A percentile compares a stretch with the other conserved stretches of the same genome.
Evolutionary conservation across 106 monocot genomes (phyloP).

Genomic region (Alisma plantagoaquatica): DNA sequence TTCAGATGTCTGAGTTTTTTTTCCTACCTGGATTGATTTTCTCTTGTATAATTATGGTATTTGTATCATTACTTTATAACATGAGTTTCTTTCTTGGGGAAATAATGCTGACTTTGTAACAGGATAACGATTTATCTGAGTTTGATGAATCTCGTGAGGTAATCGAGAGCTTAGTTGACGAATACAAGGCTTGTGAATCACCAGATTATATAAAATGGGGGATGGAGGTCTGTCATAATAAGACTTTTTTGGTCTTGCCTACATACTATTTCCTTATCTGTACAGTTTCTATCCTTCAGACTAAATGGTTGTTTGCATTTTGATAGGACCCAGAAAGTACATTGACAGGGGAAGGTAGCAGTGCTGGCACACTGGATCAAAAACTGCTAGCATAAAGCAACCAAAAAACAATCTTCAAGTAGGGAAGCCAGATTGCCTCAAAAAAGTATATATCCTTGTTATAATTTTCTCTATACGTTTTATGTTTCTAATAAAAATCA

Average conservation of each 20-base stretch:
- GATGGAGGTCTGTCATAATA: constrained; percentile 55
- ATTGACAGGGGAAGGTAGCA: constrained; percentile 37
- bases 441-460: no score
- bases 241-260: background rate
- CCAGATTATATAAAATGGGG: constrained; percentile 99
- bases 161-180: constrained; percentile 88
- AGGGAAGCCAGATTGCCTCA: background rate
- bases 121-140: constrained; percentile 99
- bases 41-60: no score
- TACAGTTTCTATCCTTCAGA: background rate
- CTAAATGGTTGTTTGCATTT: background rate
- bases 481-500: no score
- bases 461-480: no score
- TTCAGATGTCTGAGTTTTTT: no score
- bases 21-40: no score
- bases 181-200: constrained; percentile 97
- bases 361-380: constrained; percentile 60
- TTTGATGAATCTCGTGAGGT: constrained; percentile 96
- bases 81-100: no score
- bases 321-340: constrained; percentile 43
- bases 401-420: background rate
- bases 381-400: constrained; percentile 39
- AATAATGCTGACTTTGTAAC: no score
- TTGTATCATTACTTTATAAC: no score
- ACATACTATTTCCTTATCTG: background rate